A percentile compares a stretch with the other conserved stretches of the same genome.
These are phyloP conservation scores for Elaphomyces granulatus DNA, from an alignment of 495 filamentous ascomycete genomes.

Conservation along the genomic window DNA sequence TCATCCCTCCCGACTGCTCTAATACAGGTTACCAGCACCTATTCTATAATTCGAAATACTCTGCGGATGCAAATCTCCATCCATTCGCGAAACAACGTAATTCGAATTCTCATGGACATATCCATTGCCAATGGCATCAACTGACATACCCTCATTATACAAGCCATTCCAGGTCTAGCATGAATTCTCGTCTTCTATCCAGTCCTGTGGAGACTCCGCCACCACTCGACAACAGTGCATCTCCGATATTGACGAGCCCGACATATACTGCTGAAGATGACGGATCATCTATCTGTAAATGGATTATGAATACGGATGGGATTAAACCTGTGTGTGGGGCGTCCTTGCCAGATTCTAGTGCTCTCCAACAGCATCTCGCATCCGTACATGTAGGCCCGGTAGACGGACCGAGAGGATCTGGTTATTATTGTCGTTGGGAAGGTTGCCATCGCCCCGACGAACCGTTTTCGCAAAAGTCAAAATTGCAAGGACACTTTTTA, in stretches of 20 bases:
- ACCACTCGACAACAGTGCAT: conserved; percentile 26
- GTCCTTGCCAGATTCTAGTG: conserved; percentile 21
- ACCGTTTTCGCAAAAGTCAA: conserved; percentile 36
- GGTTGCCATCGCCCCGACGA: conserved; percentile 33
- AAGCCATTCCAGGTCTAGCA: conserved; percentile 27
- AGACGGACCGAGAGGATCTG: conserved; percentile 29
- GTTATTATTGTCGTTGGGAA: conserved; percentile 37
- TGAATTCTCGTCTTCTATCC: conserved; percentile 28
- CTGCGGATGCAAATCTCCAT: conserved; percentile 1
- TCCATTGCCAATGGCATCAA: conserved; percentile 22
- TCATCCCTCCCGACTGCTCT: not conserved
- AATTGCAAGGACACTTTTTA: conserved; percentile 35
- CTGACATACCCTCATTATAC: conserved; percentile 30
- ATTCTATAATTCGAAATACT: conserved; percentile 2
- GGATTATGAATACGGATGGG: conserved; percentile 19
- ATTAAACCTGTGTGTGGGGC: conserved; percentile 22
- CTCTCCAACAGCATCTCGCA: conserved; percentile 31
- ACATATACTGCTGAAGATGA: conserved; percentile 22
- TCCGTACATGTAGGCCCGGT: conserved; percentile 27
- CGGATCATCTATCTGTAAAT: conserved; percentile 26
- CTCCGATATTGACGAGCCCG: conserved; percentile 29
- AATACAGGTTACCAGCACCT: conserved; percentile 4
- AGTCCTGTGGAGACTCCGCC: conserved; percentile 31
- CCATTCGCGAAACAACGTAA: conserved; percentile 1
- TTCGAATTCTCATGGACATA: conserved; percentile 15